Evolutionary conservation across 768 basidiomycete species (phyloP).

Genomic region (Leccinum truebloodii): DNA sequence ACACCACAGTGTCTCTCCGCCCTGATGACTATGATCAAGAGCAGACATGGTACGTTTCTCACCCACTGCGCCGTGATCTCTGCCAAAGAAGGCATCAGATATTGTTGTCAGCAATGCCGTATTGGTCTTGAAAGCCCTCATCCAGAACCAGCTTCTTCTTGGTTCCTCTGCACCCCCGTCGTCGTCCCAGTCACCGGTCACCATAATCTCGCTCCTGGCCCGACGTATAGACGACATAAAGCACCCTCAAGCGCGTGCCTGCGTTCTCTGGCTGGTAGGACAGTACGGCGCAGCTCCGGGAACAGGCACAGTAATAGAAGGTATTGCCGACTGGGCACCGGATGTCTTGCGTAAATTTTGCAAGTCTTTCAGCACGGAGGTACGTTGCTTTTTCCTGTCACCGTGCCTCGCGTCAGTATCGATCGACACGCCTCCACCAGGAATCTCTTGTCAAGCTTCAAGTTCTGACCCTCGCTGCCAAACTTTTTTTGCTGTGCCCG

Average conservation of each 20-base stretch:
- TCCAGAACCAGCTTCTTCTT: conserved; percentile 62
- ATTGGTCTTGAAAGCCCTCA: conserved; percentile 80
- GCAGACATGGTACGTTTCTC: conserved; percentile 58
- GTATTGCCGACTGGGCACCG: conserved; percentile 78
- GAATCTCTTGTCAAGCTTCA: conserved; percentile 75
- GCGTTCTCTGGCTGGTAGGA: conserved; percentile 91
- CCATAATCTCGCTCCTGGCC: conserved; percentile 79
- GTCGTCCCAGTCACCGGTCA: conserved; percentile 44
- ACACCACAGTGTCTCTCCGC: conserved; percentile 71
- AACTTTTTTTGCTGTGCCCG: conserved; percentile 73
- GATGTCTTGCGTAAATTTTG: conserved; percentile 83
- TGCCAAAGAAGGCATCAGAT: conserved; percentile 46
- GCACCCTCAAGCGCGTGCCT: conserved; percentile 81
- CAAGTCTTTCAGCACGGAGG: conserved; percentile 74
- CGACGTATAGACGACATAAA: conserved; percentile 75
- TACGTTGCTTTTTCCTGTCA: conserved; percentile 27
- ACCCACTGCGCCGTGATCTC: background rate
- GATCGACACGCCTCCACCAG: conserved; percentile 36
- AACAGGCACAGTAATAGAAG: conserved; percentile 43
- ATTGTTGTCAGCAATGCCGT: conserved; percentile 78
- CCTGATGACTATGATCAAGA: conserved; percentile 80
- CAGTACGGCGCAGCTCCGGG: conserved; percentile 65
- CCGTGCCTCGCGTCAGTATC: background rate
- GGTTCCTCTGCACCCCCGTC: conserved; percentile 30
- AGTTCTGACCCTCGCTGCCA: conserved; percentile 81